Base-by-base conservation (phyloP, 2,329 filamentous ascomycete species). In the Aureobasidium leucospermi region DNA sequence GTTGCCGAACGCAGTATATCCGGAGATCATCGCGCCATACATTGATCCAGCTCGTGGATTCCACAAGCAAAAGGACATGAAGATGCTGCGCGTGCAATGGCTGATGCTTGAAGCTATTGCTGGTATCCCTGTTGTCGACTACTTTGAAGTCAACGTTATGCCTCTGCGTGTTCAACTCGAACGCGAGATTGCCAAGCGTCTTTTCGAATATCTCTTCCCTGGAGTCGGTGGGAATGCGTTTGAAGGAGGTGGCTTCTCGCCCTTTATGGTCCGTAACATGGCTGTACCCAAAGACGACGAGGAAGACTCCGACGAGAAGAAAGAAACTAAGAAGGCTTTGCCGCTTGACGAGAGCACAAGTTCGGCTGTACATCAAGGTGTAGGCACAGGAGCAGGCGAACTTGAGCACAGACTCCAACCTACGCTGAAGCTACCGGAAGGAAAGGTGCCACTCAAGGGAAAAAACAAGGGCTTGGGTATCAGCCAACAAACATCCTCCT, bases 181-280 rank as follows among this genome's bases (percentile, higher is more conserved):
- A 73, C 87, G 86, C 38, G 92, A 97, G 67, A 86, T 96, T 51
- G 93, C 92, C 46, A 93, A 95, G 75, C 90, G 88, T 65, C 79
- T 99, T 1, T 96, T 99, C 66, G 92, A 96, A 74, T 99, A 99
- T 73, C 90, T 99, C 66, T 99, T 99, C 78, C 95, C 94, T 0
- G 90, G 88, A 10, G 84, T 89, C 65, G 86, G 86, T 71, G 74
- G 71, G 66, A 75, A 73, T 59, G 73, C 70, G 11, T 73, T 69
- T 28, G 76, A 76, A 49, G 74, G 75, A 34, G 82, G 81, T 61
- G 80, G 80, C 38, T 83, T 85, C 58, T 85, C 85, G 6, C 84
- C 86, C 0, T 85, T 86, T 69, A 73, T 81, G 70, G 75, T 82
- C 58, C 81, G 78, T 65, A 75, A 81, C 55, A 78, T 79, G 70